Base-by-base conservation (phyloP, 768 basidiomycete species). In the Suillus hirtellus region DNA sequence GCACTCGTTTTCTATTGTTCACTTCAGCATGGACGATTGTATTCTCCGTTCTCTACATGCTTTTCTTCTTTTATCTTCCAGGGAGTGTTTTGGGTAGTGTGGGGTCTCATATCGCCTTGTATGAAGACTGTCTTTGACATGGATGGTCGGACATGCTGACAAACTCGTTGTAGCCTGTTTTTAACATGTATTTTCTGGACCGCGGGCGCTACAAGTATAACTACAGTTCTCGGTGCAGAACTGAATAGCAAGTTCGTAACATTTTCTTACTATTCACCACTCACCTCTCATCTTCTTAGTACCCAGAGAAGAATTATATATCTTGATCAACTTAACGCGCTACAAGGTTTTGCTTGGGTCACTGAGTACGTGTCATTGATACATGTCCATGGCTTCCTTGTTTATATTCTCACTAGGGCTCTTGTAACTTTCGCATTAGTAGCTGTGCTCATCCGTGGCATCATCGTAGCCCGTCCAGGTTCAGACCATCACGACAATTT, bases 181-280 rank as follows among this genome's bases (percentile, higher is more conserved):
- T 14, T 92, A n/a, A 90, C 90, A 1, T 93, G 90, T 89, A 80
- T 92, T 40, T 80, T 92, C 64, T 94, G 92, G 92, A 80, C 85
- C 3, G 85, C 90, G 0, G 89, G 82, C 2, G 89, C 90, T 1
- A 87, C 89, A 1, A 81, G 88, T 2, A 81, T 93, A 54, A 92
- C 91, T 2, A 75, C 82, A n/a, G 73, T 82, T 31, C 78, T 92
- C 37, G 85, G 87, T 17, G 92, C 91, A 14, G 84, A 87, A 10
- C 71, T 90, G 62, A 86, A 90, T 71, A 92, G 92, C 85, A 70
- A 67, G 87, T 86, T 70, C 61, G 84, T 78, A 12, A 4, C 50
- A 40, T 43, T 50, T 37, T 24, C 40, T 46, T 42, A n/a, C n/a
- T 43, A 14, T 37, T 56, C 5, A 52, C 44, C 56, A 53, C 40